Base-by-base conservation (phyloP, 805 yeast genomes). In the Hanseniaspora occidentalis region DNA sequence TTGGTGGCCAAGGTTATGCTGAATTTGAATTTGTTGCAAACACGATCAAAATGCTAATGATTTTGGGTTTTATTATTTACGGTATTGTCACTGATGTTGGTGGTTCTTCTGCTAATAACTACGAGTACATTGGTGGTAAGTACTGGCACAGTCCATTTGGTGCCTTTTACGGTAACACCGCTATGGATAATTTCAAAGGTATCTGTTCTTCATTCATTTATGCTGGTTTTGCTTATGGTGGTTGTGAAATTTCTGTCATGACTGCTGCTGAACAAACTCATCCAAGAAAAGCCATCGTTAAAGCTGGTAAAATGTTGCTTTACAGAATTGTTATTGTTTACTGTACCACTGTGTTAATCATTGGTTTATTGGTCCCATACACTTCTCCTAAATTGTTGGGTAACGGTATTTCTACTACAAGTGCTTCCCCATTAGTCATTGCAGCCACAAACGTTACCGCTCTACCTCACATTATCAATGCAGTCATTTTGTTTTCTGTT, bases 391-490 rank as follows among this genome's bases (percentile, higher is more conserved):
- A 67, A 36, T 45, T 65, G 24, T 16, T 57, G 39, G 66, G 66
- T 21, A 62, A 65, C 31, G 65, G 64, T 42, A 55, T 60, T 16
- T 42, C 60, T 10, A 59, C 60, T 40, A 71, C 70, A 17, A 61
- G 68, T 13, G 67, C 71, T 1, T 64, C 70, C 14, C 74, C 77
- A 1, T 69, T 67, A 42, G 73, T 70, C 31, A 56, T 71, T 44
- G 75, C 41, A 3, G 37, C 37, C n/a, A 71, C 18, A 23, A 79
- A 80, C 49, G 74, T 80, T 47, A 63, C 62, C 37, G 81, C 75
- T 33, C 67, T 79, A 37, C 88, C 88, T 39, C 74, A 78, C 39
- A 72, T 81, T 46, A 78, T 81, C 65, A 81, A 81, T 54, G 84
- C 76, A 17, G 84, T 80, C 34, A 79, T 81, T 48, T 64, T 81